A percentile compares a stretch with the other conserved stretches of the same genome.
These are phyloP conservation scores for Candida nonsorbophila DNA, from an alignment of 805 yeast genomes.

Conservation along the genomic window DNA sequence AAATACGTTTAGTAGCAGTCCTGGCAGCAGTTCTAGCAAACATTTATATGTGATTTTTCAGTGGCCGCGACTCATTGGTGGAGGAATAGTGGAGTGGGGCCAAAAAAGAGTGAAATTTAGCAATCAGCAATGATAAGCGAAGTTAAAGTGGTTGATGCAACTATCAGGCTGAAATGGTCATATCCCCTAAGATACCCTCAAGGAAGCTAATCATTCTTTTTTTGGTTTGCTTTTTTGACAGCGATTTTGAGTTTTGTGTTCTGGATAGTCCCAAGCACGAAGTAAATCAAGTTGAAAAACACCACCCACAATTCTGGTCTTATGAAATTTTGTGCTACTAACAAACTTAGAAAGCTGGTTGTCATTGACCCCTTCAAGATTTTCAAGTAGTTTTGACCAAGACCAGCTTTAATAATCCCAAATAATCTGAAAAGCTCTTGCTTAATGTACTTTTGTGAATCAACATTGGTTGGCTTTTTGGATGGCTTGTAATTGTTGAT, in stretches of 20 bases:
- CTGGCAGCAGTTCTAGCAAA: too few species aligned
- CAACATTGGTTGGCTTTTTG: constrained; percentile 4
- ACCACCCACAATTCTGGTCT: constrained; percentile 61
- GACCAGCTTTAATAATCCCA: constrained; percentile 20
- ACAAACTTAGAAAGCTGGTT: constrained; percentile 47
- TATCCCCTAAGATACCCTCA: too few species aligned
- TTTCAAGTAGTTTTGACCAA: constrained; percentile 38
- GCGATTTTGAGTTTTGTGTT: constrained; percentile 42
- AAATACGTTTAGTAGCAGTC: too few species aligned
- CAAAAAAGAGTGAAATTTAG: too few species aligned
- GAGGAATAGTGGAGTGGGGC: too few species aligned
- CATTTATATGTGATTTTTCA: too few species aligned
- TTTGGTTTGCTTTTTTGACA: constrained; percentile 2
- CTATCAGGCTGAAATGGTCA: too few species aligned
- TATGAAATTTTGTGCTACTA: constrained; percentile 52
- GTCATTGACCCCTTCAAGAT: constrained; percentile 50
- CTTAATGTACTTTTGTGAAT: constrained; percentile 6
- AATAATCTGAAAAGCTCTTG: constrained; percentile 13
- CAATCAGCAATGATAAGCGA: too few species aligned
- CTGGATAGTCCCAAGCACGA: constrained; percentile 57
- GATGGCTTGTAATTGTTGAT: constrained; percentile 34
- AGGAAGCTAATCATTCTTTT: too few species aligned
- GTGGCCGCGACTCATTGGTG: too few species aligned
- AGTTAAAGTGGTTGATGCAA: too few species aligned
- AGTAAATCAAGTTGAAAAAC: constrained; percentile 54